phyloP scores from a whole-genome alignment of 2,329 filamentous ascomycete species.

The Dactylellina sp. region DNA sequence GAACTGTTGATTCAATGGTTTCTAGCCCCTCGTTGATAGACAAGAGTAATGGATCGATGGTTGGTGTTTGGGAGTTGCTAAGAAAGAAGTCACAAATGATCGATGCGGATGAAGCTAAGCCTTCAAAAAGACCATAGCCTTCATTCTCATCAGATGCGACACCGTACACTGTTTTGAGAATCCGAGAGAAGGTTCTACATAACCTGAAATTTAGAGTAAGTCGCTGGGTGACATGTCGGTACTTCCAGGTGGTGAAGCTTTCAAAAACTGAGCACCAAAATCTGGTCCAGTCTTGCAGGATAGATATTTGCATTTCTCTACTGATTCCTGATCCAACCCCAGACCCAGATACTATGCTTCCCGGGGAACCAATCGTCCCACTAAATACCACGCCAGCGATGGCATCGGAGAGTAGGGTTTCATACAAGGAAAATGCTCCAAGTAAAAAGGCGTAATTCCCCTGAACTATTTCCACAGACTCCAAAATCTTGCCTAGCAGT shows the following conservation, averaged over 20 bases:
- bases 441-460: constrained; percentile 82
- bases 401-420: constrained; percentile 79
- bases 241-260: constrained; percentile 87
- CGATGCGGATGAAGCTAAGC: constrained; percentile 77
- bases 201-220: constrained; percentile 69
- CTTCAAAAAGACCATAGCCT: constrained; percentile 72
- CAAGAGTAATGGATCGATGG: constrained; percentile 36
- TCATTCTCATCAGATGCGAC: constrained; percentile 44
- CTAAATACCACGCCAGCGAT: constrained; percentile 72
- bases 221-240: constrained; percentile 76
- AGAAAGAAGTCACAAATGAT: constrained; percentile 83
- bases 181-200: constrained; percentile 31
- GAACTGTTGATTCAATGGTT: constrained; percentile 73
- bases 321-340: constrained; percentile 58
- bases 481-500: constrained; percentile 80
- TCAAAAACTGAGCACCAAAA: constrained; percentile 85
- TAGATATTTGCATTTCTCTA: constrained; percentile 59
- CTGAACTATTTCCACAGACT: constrained; percentile 81
- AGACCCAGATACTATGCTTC: constrained; percentile 67
- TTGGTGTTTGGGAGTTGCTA: constrained; percentile 60
- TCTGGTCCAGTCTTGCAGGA: constrained; percentile 70
- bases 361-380: constrained; percentile 70
- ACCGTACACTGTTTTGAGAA: constrained; percentile 31
- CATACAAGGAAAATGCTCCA: constrained; percentile 79
- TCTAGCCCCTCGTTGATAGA: constrained; percentile 67